phyloP scores from a whole-genome alignment of 345 rosid genomes.

The Gossypium arboreum region DNA sequence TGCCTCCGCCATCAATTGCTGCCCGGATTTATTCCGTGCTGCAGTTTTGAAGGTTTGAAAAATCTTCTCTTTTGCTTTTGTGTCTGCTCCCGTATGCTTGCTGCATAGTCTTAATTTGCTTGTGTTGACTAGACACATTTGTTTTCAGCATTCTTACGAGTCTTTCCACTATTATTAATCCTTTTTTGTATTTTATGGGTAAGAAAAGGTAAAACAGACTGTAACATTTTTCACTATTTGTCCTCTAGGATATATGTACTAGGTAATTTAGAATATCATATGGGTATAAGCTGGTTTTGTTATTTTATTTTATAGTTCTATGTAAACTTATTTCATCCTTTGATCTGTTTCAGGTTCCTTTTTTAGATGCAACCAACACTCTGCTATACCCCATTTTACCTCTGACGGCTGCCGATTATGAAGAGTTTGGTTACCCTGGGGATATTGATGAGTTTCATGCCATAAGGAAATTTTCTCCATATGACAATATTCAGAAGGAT shows the following conservation, averaged over 20 bases:
- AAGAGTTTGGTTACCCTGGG: constrained; percentile 90
- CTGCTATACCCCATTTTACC: constrained; percentile 79
- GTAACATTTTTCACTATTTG: not conserved
- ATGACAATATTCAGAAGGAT: constrained; percentile 75
- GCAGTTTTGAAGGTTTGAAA: constrained; percentile 67
- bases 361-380: constrained; percentile 84
- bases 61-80: not conserved
- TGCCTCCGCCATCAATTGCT: constrained; percentile 81
- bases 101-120: not conserved
- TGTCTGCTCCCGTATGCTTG: not conserved
- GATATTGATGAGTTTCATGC: constrained; percentile 73
- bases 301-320: not conserved
- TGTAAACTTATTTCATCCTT: constrained; percentile 1
- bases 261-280: not conserved
- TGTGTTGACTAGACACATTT: not conserved
- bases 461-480: constrained; percentile 70
- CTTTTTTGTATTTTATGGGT: not conserved
- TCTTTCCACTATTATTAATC: not conserved
- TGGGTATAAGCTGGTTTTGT: not conserved
- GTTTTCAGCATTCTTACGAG: not conserved
- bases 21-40: constrained; percentile 71
- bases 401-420: constrained; percentile 69
- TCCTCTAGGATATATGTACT: not conserved
- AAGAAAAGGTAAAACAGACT: not conserved
- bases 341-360: constrained; percentile 62